phyloP scores from a whole-genome alignment of 495 filamentous ascomycete genomes.

The Annulohypoxylon nitens region DNA sequence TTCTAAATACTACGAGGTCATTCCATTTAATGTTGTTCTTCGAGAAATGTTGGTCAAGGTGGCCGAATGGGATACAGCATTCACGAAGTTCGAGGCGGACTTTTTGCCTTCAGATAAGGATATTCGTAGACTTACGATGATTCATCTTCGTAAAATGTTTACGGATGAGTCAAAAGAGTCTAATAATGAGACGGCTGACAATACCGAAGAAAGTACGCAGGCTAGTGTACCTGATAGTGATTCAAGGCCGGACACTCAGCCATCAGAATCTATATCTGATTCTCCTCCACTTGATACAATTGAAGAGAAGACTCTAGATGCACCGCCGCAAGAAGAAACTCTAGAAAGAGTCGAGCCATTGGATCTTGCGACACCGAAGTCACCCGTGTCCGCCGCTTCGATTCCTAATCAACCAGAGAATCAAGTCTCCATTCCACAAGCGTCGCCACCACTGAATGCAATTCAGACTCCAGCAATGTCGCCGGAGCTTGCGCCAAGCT shows the following conservation, averaged over 20 bases:
- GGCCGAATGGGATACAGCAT: constrained; percentile 90
- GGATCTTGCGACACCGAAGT: constrained; percentile 73
- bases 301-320: constrained; percentile 38
- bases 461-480: constrained; percentile 18
- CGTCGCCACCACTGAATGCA: constrained; percentile 12
- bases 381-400: constrained; percentile 36
- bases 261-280: constrained; percentile 30
- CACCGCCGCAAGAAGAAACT: constrained; percentile 43
- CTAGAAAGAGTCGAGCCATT: constrained; percentile 74
- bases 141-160: constrained; percentile 96
- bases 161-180: constrained; percentile 83
- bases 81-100: constrained; percentile 89
- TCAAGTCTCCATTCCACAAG: constrained; percentile 14
- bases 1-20: constrained; percentile 95
- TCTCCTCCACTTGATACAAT: constrained; percentile 32
- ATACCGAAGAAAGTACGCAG: constrained; percentile 58
- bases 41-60: constrained; percentile 93
- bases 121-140: constrained; percentile 88
- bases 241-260: constrained; percentile 47
- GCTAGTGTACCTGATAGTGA: constrained; percentile 48
- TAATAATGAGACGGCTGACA: constrained; percentile 62
- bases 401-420: constrained; percentile 36
- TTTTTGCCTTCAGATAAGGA: constrained; percentile 99
- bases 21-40: constrained; percentile 89
- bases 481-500: constrained; percentile 20